These are phyloP conservation scores for Fusarium metavorans DNA, from an alignment of 2,329 filamentous ascomycete species.

Conservation along the genomic window DNA sequence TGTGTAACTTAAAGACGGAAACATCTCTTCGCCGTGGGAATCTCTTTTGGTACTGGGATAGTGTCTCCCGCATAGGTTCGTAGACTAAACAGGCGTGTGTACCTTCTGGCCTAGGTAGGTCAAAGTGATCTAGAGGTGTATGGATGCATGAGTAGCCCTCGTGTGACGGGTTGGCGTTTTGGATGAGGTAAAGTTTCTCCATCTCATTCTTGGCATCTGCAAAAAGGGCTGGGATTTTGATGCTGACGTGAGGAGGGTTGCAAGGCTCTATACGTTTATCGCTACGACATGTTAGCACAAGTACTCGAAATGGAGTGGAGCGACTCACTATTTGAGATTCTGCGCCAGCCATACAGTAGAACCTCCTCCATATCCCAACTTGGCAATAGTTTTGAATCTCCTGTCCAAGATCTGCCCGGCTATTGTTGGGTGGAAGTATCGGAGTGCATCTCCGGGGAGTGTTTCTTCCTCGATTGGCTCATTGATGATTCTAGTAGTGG, in stretches of 20 bases:
- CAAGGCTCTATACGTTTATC: neutral
- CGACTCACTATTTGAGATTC: slow-evolving; percentile 31
- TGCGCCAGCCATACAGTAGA: slow-evolving; percentile 55
- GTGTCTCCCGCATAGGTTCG: slow-evolving; percentile 37
- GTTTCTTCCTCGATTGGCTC: slow-evolving; percentile 36
- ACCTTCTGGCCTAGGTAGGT: slow-evolving; percentile 19
- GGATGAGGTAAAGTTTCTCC: slow-evolving; percentile 16
- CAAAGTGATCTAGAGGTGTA: slow-evolving; percentile 28
- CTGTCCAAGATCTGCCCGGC: slow-evolving; percentile 47
- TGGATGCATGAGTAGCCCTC: slow-evolving; percentile 20
- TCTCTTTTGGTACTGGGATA: slow-evolving; percentile 25
- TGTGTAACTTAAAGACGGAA: too few relatives aligned
- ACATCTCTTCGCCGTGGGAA: slow-evolving; percentile 16
- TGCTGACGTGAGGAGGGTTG: slow-evolving; percentile 18
- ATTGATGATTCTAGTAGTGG: neutral
- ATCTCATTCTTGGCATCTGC: slow-evolving; percentile 22
- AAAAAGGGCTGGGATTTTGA: slow-evolving; percentile 37
- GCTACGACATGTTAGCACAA: neutral
- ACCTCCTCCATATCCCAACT: slow-evolving; percentile 51
- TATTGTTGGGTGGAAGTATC: slow-evolving; percentile 26
- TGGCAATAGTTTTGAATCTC: slow-evolving; percentile 50
- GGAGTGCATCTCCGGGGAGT: slow-evolving; percentile 20
- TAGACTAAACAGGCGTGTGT: slow-evolving; percentile 40
- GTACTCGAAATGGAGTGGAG: neutral
- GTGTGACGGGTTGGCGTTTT: slow-evolving; percentile 27